phyloP scores from a whole-genome alignment of 768 basidiomycete genomes.

The Boletellus sp. region DNA sequence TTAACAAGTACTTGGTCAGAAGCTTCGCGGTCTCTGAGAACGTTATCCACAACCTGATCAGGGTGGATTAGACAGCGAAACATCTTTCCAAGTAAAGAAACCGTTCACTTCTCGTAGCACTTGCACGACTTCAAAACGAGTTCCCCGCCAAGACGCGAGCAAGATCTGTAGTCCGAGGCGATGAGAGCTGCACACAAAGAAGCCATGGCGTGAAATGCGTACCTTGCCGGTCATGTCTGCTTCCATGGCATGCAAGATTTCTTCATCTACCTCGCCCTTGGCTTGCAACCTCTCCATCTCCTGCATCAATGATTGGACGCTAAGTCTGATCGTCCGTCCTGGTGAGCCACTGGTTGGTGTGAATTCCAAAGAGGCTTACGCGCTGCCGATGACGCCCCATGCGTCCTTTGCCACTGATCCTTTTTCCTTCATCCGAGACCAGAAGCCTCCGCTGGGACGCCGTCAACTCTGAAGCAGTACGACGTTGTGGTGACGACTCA shows the following conservation, averaged over 20 bases:
- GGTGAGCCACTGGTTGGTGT: slow-evolving; percentile 61
- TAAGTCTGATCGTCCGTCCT: slow-evolving; percentile 17
- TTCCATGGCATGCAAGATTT: slow-evolving; percentile 81
- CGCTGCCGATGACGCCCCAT: slow-evolving; percentile 95
- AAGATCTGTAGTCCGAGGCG: slow-evolving; percentile 55
- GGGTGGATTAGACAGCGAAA: background rate
- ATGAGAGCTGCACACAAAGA: background rate
- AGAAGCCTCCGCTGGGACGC: slow-evolving; percentile 72
- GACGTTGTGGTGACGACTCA: slow-evolving; percentile 37
- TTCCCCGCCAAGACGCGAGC: slow-evolving; percentile 97
- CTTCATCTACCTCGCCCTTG: slow-evolving; percentile 85
- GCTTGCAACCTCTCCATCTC: slow-evolving; percentile 90
- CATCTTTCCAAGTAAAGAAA: slow-evolving; percentile 3
- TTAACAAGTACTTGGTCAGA: slow-evolving; percentile 69
- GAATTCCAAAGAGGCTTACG: slow-evolving; percentile 48
- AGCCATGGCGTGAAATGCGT: slow-evolving; percentile 1
- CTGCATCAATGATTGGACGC: slow-evolving; percentile 34
- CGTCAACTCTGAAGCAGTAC: slow-evolving; percentile 7
- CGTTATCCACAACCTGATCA: slow-evolving; percentile 70
- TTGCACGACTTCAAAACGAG: slow-evolving; percentile 89
- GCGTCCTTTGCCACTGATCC: slow-evolving; percentile 91
- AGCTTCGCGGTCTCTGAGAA: slow-evolving; percentile 74
- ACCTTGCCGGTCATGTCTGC: slow-evolving; percentile 93
- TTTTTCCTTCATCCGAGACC: slow-evolving; percentile 92
- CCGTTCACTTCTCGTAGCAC: slow-evolving; percentile 67